These are phyloP conservation scores for Colletotrichum abscissum DNA, from an alignment of 2,329 filamentous ascomycete genomes.

Conservation along the genomic window DNA sequence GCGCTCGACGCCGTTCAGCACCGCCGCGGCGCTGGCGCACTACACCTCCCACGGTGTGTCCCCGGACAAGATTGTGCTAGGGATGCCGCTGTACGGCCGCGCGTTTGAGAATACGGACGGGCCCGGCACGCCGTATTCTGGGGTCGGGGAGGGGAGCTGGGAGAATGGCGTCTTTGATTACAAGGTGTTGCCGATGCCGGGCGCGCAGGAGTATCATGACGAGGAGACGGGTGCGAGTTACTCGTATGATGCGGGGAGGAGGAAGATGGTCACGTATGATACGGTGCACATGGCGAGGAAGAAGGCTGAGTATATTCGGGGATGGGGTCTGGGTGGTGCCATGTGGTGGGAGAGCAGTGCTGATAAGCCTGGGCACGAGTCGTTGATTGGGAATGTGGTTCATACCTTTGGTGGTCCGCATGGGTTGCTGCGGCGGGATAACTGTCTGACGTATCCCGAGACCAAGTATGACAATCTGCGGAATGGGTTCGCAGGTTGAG, in stretches of 20 bases:
- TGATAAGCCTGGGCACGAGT: constrained; percentile 74
- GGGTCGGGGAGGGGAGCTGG: constrained; percentile 84
- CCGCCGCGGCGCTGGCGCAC: constrained; percentile 74
- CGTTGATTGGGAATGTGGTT: constrained; percentile 76
- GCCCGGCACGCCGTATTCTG: constrained; percentile 74
- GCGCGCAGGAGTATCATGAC: constrained; percentile 74
- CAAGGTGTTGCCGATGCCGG: constrained; percentile 81
- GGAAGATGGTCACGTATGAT: constrained; percentile 83
- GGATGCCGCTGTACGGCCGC: constrained; percentile 93
- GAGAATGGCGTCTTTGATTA: constrained; percentile 90
- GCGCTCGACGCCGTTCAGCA: constrained; percentile 81
- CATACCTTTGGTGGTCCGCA: constrained; percentile 65
- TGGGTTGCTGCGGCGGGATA: constrained; percentile 62
- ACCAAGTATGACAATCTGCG: constrained; percentile 79
- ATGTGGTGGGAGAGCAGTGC: constrained; percentile 98
- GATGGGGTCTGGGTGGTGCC: constrained; percentile 79
- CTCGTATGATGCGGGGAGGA: constrained; percentile 74
- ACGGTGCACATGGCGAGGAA: constrained; percentile 72
- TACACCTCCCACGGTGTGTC: constrained; percentile 76
- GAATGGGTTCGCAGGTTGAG: constrained; percentile 59
- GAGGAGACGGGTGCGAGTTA: constrained; percentile 75
- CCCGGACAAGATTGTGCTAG: constrained; percentile 81
- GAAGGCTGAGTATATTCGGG: constrained; percentile 80
- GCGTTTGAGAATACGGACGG: constrained; percentile 85
- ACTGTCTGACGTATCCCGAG: constrained; percentile 72